These are phyloP conservation scores for Rhodocollybia butyracea DNA, from an alignment of 768 basidiomycete genomes.

Conservation along the genomic window DNA sequence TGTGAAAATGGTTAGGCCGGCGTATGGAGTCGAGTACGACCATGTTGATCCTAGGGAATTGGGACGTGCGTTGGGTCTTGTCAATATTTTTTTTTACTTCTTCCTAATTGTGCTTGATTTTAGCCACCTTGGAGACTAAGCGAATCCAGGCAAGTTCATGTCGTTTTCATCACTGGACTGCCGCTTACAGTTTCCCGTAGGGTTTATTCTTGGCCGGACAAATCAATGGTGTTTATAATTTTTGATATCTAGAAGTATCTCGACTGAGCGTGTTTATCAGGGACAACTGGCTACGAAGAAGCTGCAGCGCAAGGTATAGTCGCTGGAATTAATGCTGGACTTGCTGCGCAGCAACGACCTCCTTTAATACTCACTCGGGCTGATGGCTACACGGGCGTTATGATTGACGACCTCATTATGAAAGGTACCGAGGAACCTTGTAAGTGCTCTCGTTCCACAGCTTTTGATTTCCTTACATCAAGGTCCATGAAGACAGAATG, in stretches of 20 bases:
- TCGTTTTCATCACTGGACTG: background rate
- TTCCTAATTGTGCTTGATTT: background rate
- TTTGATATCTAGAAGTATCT: background rate
- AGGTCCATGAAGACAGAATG: conserved; percentile 67
- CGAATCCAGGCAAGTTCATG: conserved; percentile 54
- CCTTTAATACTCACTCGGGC: conserved; percentile 74
- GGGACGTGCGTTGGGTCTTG: conserved; percentile 43
- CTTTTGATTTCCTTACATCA: background rate
- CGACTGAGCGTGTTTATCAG: conserved; percentile 26
- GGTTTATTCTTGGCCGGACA: conserved; percentile 89
- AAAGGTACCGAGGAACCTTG: conserved; percentile 93
- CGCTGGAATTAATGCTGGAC: conserved; percentile 86
- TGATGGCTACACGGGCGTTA: conserved; percentile 84
- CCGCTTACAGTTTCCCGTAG: conserved; percentile 24
- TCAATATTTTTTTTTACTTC: background rate
- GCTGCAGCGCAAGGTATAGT: conserved; percentile 89
- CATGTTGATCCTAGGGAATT: conserved; percentile 86
- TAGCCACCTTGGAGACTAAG: conserved; percentile 84
- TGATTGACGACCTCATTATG: conserved; percentile 87
- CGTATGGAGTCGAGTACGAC: conserved; percentile 93
- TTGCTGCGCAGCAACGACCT: conserved; percentile 51
- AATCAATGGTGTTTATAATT: conserved; percentile 60
- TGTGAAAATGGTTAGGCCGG: conserved; percentile 78
- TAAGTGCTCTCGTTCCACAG: conserved; percentile 30
- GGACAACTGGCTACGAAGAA: conserved; percentile 93